These are phyloP conservation scores for Calophaca sinica DNA, from an alignment of 306 rosid species.

Conservation along the genomic window DNA sequence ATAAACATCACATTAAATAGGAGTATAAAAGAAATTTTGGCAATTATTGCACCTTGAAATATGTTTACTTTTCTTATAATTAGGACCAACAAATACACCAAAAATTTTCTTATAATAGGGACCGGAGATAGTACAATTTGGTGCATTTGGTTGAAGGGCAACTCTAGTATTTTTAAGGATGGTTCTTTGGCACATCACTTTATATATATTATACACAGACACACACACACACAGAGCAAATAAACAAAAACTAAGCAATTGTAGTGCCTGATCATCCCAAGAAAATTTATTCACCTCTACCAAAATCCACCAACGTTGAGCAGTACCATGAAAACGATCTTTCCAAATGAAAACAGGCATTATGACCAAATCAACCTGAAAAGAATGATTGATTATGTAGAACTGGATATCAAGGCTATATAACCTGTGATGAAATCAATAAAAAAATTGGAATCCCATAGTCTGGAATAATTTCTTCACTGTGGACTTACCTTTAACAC, in stretches of 20 bases:
- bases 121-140: background rate
- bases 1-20: no score
- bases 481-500: constrained; percentile 77
- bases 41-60: no score
- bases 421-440: constrained; percentile 11
- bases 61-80: no score
- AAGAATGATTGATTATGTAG: constrained; percentile 34
- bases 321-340: constrained; percentile 92
- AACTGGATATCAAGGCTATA: constrained; percentile 25
- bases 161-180: constrained; percentile 9
- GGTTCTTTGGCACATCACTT: background rate
- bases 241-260: constrained; percentile 36
- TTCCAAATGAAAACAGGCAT: constrained; percentile 81
- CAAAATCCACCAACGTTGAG: constrained; percentile 95
- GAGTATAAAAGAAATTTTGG: no score
- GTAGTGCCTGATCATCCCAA: constrained; percentile 11
- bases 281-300: constrained; percentile 75
- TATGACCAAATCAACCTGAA: constrained; percentile 81
- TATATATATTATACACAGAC: no score
- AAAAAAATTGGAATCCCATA: constrained; percentile 27
- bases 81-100: no score
- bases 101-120: no score
- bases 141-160: background rate
- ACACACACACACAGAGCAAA: no score
- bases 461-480: constrained; percentile 20